phyloP scores from a whole-genome alignment of 1,284 basidiomycete genomes.

The Hymenochaete sp. region DNA sequence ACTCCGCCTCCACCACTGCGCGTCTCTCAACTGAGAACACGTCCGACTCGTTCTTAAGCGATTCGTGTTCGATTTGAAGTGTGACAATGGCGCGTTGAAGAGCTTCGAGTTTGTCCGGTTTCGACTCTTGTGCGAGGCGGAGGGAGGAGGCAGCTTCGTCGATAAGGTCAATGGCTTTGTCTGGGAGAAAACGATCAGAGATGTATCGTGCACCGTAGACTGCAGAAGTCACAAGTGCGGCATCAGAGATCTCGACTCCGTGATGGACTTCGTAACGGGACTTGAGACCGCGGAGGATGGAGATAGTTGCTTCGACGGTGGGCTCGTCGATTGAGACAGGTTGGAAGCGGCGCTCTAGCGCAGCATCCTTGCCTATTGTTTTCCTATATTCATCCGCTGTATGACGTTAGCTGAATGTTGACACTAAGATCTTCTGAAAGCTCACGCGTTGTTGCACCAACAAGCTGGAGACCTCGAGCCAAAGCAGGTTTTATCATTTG shows the following conservation, averaged over 20 bases:
- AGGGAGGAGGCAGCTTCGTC: constrained; percentile 86
- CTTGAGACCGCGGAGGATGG: constrained; percentile 84
- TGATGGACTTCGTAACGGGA: constrained; percentile 83
- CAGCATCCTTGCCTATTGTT: constrained; percentile 87
- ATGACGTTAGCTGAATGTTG: not conserved
- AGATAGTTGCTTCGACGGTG: constrained; percentile 77
- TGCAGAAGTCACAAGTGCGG: constrained; percentile 82
- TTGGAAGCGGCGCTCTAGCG: constrained; percentile 85
- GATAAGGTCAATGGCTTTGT: constrained; percentile 85
- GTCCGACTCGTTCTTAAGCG: constrained; percentile 83
- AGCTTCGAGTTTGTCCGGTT: constrained; percentile 79
- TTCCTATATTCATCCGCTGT: constrained; percentile 84
- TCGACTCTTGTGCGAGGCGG: constrained; percentile 86
- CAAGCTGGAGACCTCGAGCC: constrained; percentile 76
- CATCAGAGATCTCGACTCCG: constrained; percentile 84
- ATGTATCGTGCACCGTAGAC: constrained; percentile 79
- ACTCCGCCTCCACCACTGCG: constrained; percentile 54
- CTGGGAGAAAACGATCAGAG: constrained; percentile 79
- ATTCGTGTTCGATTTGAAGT: constrained; percentile 85
- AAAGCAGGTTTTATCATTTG: constrained; percentile 89
- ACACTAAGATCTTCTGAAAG: not conserved
- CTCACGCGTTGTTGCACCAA: constrained; percentile 82
- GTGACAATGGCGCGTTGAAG: constrained; percentile 82
- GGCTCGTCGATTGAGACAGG: constrained; percentile 85
- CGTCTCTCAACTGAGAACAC: constrained; percentile 70